These are phyloP conservation scores for Guadua angustifolia DNA, from an alignment of 176 grass and related monocot species.

Conservation along the genomic window DNA sequence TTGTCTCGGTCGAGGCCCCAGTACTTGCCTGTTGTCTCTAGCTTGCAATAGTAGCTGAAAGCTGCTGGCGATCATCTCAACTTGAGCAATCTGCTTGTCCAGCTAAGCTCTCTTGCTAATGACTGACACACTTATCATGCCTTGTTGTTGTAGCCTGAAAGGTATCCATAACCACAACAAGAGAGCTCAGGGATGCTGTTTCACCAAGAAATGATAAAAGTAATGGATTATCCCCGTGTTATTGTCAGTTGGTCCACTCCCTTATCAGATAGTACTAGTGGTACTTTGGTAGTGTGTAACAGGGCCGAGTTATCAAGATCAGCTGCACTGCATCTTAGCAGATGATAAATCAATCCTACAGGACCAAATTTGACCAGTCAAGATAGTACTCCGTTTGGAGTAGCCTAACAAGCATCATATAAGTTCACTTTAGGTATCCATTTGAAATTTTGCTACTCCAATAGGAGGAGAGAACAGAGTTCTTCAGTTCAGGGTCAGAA, in stretches of 20 bases:
- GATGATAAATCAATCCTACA: slow-evolving; percentile 3
- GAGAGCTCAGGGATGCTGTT: background rate
- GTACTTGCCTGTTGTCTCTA: background rate
- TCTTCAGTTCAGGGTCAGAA: background rate
- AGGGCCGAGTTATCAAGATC: background rate
- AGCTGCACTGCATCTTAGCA: background rate
- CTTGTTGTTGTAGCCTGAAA: background rate
- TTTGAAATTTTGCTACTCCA: slow-evolving; percentile 29
- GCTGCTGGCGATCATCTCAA: background rate
- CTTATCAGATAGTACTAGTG: slow-evolving; percentile 32
- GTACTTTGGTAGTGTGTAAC: slow-evolving; percentile 1
- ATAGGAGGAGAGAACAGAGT: background rate
- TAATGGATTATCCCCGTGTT: slow-evolving; percentile 2
- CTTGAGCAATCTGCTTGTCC: background rate
- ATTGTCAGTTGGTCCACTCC: slow-evolving; percentile 28
- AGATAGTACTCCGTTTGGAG: background rate
- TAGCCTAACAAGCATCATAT: background rate
- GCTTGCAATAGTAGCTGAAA: slow-evolving; percentile 5
- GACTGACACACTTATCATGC: background rate
- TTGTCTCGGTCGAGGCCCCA: background rate
- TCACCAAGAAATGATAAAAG: slow-evolving; percentile 17
- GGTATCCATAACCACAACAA: background rate
- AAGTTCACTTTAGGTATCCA: background rate
- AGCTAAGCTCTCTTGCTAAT: slow-evolving; percentile 15
- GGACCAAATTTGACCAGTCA: slow-evolving; percentile 6